Base-by-base conservation (phyloP, 805 yeast genomes). In the Priceomyces melissophilus region DNA sequence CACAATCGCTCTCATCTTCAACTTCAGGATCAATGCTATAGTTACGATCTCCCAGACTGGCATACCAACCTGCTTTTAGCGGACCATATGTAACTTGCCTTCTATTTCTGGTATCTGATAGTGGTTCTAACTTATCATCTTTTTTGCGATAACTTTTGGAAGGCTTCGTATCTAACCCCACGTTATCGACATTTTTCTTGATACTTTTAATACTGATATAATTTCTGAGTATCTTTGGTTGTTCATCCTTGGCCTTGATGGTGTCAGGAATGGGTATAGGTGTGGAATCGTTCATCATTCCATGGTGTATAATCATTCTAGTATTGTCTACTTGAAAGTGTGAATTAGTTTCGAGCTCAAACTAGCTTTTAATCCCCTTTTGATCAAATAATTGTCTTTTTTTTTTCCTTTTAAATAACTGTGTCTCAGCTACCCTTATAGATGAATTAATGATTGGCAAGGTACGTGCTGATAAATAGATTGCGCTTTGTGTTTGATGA, bases 151-250 rank as follows among this genome's bases (percentile, higher is more conserved):
- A 29, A 13, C 8, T 20, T 20, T 20, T 20, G 25, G 25, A 20
- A 20, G 25, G 25, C 25, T 20, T 28, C 17, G 11, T 8, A 32
- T 35, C 38, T 16, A 35, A 23, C 30, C 38, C 16, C 23, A 38
- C 35, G 25, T 35, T 26, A 31, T 34, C 14, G 9, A 32, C 15
- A 14, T 33, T 30, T 11, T 44, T 39, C 20, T 45, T 47, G 33
- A 45, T 42, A 26, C 38, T 42, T n/a, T 20, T 35, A 32, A 42
- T 40, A 27, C 38, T 44, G 16, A 47, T 37, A 7, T 42, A 38
- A 25, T 32, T 33, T 29, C 34, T 40, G 13, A 42, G 14, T 26
- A 20, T 17, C 31, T 27, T 20, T 8, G 13, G 15, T 28, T n/a
- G 12, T 12, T 27, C 25, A 11, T 29, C 14, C 32, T 16, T 16